phyloP scores from a whole-genome alignment of 176 grass and related monocot species.

The Carex pumila region DNA sequence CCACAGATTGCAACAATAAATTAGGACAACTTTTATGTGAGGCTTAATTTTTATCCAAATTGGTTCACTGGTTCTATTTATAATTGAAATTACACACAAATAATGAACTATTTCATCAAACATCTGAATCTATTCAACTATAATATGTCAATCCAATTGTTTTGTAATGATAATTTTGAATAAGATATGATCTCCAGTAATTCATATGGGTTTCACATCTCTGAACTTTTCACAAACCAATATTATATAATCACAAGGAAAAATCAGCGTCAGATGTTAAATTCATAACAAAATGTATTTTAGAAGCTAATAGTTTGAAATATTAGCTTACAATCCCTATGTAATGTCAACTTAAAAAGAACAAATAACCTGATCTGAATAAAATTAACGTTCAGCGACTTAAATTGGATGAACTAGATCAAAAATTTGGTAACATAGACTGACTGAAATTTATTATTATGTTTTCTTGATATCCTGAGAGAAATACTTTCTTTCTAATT shows the following conservation, averaged over 20 bases:
- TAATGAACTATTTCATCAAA: not conserved
- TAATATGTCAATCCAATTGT: not conserved
- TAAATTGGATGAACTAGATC: not conserved
- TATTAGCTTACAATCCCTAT: not conserved
- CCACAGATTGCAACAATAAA: slow-evolving; percentile 14
- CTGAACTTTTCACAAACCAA: not conserved
- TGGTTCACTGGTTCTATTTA: not conserved
- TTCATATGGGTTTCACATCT: not conserved
- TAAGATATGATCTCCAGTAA: not conserved
- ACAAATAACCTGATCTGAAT: not conserved
- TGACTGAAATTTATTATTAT: not conserved
- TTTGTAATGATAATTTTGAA: not conserved
- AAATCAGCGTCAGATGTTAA: not conserved
- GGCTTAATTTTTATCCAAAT: not conserved
- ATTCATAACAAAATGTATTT: not conserved
- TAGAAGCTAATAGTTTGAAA: not conserved
- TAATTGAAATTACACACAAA: not conserved
- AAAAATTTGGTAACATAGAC: not conserved
- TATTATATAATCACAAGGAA: not conserved
- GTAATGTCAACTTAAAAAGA: not conserved
- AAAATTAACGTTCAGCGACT: not conserved
- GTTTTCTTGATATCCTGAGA: not conserved
- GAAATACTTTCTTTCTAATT: not conserved
- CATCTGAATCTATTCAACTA: not conserved
- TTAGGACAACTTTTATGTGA: not conserved